phyloP scores from a whole-genome alignment of 768 basidiomycete species.

The Termitomyces sp. region DNA sequence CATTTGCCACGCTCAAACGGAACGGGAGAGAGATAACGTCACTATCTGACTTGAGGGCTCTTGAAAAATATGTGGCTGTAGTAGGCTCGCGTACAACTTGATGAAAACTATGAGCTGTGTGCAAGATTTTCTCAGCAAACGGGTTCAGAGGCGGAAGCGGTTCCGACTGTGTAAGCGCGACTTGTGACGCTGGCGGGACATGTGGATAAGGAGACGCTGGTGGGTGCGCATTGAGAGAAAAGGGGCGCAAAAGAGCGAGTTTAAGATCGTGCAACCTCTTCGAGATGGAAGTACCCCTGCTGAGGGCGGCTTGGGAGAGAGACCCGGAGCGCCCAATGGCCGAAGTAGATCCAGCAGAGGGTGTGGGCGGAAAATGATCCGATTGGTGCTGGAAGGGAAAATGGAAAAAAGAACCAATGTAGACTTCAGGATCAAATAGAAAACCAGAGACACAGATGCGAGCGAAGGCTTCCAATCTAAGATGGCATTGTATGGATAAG shows the following conservation, averaged over 20 bases:
- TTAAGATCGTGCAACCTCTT: conserved; percentile 40
- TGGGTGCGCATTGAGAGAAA: conserved; percentile 33
- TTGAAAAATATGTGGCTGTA: conserved; percentile 45
- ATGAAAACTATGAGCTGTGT: conserved; percentile 28
- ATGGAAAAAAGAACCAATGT: conserved; percentile 42
- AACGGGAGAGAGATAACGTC: conserved; percentile 56
- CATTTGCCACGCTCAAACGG: conserved; percentile 48
- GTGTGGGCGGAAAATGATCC: conserved; percentile 21
- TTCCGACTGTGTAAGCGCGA: conserved; percentile 20
- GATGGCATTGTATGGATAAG: conserved; percentile 6
- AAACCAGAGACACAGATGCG: conserved; percentile 89
- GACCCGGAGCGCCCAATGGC: conserved; percentile 20
- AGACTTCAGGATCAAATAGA: conserved; percentile 76
- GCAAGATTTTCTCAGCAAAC: conserved; percentile 27
- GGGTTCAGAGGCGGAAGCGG: conserved; percentile 19
- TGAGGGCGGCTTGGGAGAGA: conserved; percentile 28
- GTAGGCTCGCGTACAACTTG: conserved; percentile 36
- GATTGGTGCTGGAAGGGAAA: conserved; percentile 26
- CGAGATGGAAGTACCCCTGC: conserved; percentile 39
- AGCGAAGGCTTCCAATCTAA: conserved; percentile 76
- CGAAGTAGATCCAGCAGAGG: conserved; percentile 21
- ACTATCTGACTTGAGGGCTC: conserved; percentile 38
- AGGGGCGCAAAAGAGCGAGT: conserved; percentile 46
- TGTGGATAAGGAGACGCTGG: conserved; percentile 22
- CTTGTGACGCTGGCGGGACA: conserved; percentile 14